Percentiles rank a stretch among this genome's conserved stretches.
phyloP scores from a whole-genome alignment of 1,284 basidiomycete genomes.

The Athelia psychrophila region DNA sequence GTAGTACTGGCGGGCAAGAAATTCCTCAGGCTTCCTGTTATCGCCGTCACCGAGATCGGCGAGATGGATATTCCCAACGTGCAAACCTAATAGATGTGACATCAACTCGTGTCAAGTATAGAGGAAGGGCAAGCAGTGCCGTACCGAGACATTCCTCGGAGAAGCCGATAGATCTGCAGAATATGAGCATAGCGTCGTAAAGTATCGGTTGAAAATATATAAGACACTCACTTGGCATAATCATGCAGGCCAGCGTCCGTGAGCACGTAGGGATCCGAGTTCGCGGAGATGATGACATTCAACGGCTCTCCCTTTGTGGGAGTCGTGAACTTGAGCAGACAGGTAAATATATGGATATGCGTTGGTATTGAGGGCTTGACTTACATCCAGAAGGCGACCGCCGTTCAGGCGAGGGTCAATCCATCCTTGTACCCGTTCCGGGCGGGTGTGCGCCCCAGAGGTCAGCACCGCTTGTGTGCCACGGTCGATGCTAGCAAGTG shows the following conservation, averaged over 20 bases:
- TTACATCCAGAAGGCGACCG: constrained; percentile 69
- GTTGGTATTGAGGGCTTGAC: constrained; percentile 16
- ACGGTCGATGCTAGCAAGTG: too few species aligned
- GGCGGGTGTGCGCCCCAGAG: too few species aligned
- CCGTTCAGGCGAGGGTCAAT: constrained; percentile 67
- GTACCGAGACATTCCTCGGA: constrained; percentile 61
- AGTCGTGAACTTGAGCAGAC: constrained; percentile 52
- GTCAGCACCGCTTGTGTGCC: too few species aligned
- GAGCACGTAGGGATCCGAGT: constrained; percentile 65
- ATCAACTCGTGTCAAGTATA: too few species aligned
- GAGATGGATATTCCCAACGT: constrained; percentile 61
- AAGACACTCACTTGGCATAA: constrained; percentile 46
- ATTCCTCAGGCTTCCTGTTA: constrained; percentile 56
- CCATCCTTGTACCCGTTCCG: background rate
- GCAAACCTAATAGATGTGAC: constrained; percentile 39
- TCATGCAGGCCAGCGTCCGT: constrained; percentile 61
- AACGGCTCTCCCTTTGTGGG: constrained; percentile 68
- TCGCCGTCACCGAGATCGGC: constrained; percentile 76
- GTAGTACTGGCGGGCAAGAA: constrained; percentile 67
- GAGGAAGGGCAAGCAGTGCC: too few species aligned
- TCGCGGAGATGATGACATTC: constrained; percentile 58
- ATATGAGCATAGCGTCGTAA: constrained; percentile 3
- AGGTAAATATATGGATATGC: too few species aligned
- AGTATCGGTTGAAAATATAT: background rate
- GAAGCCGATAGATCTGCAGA: constrained; percentile 70